These are phyloP conservation scores for Backusella australiensis DNA, from an alignment of 192 early-diverging fungal genomes.

Conservation along the genomic window DNA sequence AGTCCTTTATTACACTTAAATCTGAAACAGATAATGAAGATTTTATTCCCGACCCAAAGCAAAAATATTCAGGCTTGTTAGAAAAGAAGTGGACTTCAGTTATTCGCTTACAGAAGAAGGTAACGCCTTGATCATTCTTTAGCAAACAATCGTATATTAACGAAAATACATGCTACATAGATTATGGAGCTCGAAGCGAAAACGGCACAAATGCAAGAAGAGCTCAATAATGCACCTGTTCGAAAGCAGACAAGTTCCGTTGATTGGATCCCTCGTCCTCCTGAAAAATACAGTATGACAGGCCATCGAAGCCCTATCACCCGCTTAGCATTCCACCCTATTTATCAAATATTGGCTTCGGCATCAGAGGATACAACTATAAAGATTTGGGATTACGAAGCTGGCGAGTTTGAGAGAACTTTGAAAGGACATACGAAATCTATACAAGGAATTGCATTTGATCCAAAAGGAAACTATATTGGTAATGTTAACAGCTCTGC, in stretches of 20 bases:
- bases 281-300: slow-evolving; percentile 68
- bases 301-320: slow-evolving; percentile 84
- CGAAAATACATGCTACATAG: slow-evolving; percentile 33
- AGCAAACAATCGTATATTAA: not conserved
- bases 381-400: slow-evolving; percentile 91
- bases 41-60: slow-evolving; percentile 70
- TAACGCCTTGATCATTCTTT: slow-evolving; percentile 19
- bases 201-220: slow-evolving; percentile 72
- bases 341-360: slow-evolving; percentile 76
- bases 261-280: slow-evolving; percentile 83
- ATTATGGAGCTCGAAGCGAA: slow-evolving; percentile 91
- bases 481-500: slow-evolving; percentile 45
- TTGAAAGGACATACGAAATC: slow-evolving; percentile 95
- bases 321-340: slow-evolving; percentile 82
- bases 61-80: slow-evolving; percentile 75
- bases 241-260: slow-evolving; percentile 48
- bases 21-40: slow-evolving; percentile 71
- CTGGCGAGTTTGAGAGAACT: slow-evolving; percentile 88
- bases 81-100: slow-evolving; percentile 96
- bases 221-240: slow-evolving; percentile 57
- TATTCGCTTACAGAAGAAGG: slow-evolving; percentile 88
- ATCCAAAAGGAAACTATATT: slow-evolving; percentile 75
- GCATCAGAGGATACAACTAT: slow-evolving; percentile 90
- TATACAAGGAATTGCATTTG: slow-evolving; percentile 84
- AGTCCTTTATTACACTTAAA: slow-evolving; percentile 64